A percentile compares a stretch with the other conserved stretches of the same genome.
Evolutionary conservation across 768 basidiomycete species (phyloP).

Genomic region (Hydnum rufescens): DNA sequence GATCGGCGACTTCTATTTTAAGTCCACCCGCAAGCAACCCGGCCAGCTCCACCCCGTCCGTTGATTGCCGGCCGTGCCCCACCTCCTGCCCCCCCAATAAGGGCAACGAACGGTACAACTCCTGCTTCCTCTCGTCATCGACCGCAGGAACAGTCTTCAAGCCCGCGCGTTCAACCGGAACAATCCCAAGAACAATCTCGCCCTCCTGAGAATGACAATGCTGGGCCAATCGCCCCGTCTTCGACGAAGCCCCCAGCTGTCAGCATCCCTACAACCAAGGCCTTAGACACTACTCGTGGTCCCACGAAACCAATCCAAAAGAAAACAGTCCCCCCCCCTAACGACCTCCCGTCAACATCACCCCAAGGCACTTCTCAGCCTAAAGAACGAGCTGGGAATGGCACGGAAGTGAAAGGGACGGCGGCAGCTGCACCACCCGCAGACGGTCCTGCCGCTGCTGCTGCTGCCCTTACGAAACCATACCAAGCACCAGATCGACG

Average conservation of each 20-base stretch:
- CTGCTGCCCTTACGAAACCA: slow-evolving; percentile 27
- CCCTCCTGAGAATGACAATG: background rate
- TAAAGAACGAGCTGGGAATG: background rate
- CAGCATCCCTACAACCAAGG: no score
- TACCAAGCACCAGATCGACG: slow-evolving; percentile 43
- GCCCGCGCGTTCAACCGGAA: background rate
- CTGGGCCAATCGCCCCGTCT: background rate
- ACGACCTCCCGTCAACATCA: background rate
- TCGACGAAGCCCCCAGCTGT: no score
- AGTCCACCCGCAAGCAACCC: slow-evolving; percentile 35
- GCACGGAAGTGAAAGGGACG: background rate
- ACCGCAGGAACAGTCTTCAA: no score
- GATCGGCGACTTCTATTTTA: no score
- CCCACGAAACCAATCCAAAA: background rate
- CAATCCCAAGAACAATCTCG: background rate
- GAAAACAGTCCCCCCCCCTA: slow-evolving; percentile 25
- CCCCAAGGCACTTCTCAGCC: background rate
- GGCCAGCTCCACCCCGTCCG: slow-evolving; percentile 54
- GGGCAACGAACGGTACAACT: background rate
- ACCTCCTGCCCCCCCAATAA: slow-evolving; percentile 12
- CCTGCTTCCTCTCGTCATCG: background rate
- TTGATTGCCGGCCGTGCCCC: slow-evolving; percentile 26
- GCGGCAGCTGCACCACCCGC: slow-evolving; percentile 27
- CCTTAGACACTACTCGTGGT: no score
- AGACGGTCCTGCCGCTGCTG: slow-evolving; percentile 42